Evolutionary conservation across 2,329 filamentous ascomycete genomes (phyloP), one percentile per base, ranked within the genome.

Genomic region (Cryphonectria naterciae): DNA sequence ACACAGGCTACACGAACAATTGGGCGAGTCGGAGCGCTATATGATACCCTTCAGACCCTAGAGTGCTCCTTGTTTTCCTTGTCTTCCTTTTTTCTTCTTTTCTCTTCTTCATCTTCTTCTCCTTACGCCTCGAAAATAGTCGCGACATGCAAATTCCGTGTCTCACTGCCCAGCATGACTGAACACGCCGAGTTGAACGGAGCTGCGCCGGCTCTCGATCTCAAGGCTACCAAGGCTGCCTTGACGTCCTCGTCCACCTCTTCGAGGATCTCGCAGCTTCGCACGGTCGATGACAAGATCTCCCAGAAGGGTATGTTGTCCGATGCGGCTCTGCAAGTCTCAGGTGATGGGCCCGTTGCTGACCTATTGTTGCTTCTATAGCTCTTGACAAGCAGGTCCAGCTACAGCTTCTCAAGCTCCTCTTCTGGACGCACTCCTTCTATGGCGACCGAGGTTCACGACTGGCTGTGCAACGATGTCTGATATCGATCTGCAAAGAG

Each of bases 401-500:
- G 69, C 81, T 85, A 66, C 79, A 81, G 71, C 80, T 96, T 67
- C 83, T 97, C 74, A 87, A 89, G 73, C 84, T 94, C 46, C 88
- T 99, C 43, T 95, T 98, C 83, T 89, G 90, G 79, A 98, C 95
- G 67, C 94, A 98, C 78, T 89, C 93, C 73, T 89, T 92, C 76
- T 99, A 98, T 81, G 84, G 90, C 81, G 96, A 99, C 82, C 90
- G 95, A 76, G 85, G 89, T 74, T 98, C 96, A 61, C 89, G 96
- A 75, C 87, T 90, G 76, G 94, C 93, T 52, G 94, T 94, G 43
- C 93, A 97, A 80, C 86, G 88, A 82, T 97, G 95, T 79, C 86
- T 99, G 70, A 83, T 86, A 74, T 86, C 89, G 67, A 85, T 95
- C 71, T 86, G 86, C 69, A 85, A 84, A 68, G 83, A 81, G n/a